Evolutionary conservation across 306 rosid species (phyloP).

Genomic region (Fragaria ananassa): DNA sequence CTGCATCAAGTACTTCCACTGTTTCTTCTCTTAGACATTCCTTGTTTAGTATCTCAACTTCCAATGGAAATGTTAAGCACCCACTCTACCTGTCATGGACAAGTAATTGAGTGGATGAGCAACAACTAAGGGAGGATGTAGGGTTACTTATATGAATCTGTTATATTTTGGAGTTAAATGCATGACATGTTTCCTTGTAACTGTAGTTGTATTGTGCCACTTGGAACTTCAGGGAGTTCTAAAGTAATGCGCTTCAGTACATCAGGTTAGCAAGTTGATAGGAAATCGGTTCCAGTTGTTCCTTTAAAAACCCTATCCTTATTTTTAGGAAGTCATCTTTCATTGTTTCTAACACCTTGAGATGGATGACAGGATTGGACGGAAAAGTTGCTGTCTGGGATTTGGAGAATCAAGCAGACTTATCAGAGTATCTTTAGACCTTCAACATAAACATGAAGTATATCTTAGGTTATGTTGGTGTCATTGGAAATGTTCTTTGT

Average conservation of each 20-base stretch:
- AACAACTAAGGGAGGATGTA: slow-evolving; percentile 17
- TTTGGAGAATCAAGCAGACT: slow-evolving; percentile 74
- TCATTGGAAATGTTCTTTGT: slow-evolving; percentile 13
- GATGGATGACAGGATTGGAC: slow-evolving; percentile 65
- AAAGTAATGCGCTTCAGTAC: slow-evolving; percentile 76
- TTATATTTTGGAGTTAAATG: slow-evolving; percentile 3
- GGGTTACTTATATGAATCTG: background rate
- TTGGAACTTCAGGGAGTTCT: slow-evolving; percentile 43
- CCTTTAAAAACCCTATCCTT: slow-evolving; percentile 3
- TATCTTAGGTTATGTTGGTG: slow-evolving; percentile 2
- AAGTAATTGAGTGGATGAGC: slow-evolving; percentile 16
- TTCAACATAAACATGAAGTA: slow-evolving; percentile 3
- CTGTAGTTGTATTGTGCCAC: slow-evolving; percentile 73
- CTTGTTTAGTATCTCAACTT: slow-evolving; percentile 14
- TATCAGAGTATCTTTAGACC: slow-evolving; percentile 42
- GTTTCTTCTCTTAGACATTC: slow-evolving; percentile 17
- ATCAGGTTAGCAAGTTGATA: slow-evolving; percentile 57
- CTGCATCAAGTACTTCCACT: slow-evolving; percentile 62
- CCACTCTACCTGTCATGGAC: slow-evolving; percentile 3
- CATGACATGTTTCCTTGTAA: slow-evolving; percentile 28
- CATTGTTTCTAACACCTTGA: slow-evolving; percentile 9
- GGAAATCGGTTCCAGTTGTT: background rate
- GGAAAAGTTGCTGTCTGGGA: slow-evolving; percentile 87
- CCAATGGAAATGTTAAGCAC: slow-evolving; percentile 13
- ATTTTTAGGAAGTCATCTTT: slow-evolving; percentile 1